phyloP scores from a whole-genome alignment of 768 basidiomycete species.

The Phylloporus arenicola region DNA sequence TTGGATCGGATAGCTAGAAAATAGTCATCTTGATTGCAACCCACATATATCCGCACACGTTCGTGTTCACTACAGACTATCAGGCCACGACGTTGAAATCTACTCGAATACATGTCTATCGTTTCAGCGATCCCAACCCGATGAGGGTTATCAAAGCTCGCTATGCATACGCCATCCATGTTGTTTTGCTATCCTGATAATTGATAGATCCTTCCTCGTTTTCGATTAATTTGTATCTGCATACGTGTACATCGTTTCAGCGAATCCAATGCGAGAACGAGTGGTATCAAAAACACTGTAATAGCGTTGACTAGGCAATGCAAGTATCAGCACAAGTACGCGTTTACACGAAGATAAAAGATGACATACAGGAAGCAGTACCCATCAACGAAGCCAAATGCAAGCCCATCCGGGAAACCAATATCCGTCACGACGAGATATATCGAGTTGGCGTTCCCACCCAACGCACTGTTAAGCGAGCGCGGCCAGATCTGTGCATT shows the following conservation, averaged over 20 bases:
- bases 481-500: constrained; percentile 34
- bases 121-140: too few relatives aligned
- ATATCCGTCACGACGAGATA: constrained; percentile 29
- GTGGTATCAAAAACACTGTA: constrained; percentile 39
- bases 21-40: too few relatives aligned
- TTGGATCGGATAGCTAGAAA: too few relatives aligned
- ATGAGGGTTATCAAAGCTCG: background rate
- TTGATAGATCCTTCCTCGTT: background rate
- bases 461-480: constrained; percentile 26
- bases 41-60: too few relatives aligned
- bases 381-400: constrained; percentile 23
- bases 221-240: background rate
- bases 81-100: too few relatives aligned
- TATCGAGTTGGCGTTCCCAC: constrained; percentile 21
- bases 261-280: constrained; percentile 37
- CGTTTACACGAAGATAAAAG: background rate
- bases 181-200: background rate
- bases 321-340: background rate
- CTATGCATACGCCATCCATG: background rate
- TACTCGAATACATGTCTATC: too few relatives aligned
- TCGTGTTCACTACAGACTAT: too few relatives aligned
- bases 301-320: constrained; percentile 33
- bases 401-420: constrained; percentile 9
- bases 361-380: constrained; percentile 13
- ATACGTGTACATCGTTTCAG: constrained; percentile 33